Evolutionary conservation across 225 moss, liverwort and hornwort genomes (phyloP), one percentile per base, ranked within the genome.

Genomic region (Antitrichia curtipendula): DNA sequence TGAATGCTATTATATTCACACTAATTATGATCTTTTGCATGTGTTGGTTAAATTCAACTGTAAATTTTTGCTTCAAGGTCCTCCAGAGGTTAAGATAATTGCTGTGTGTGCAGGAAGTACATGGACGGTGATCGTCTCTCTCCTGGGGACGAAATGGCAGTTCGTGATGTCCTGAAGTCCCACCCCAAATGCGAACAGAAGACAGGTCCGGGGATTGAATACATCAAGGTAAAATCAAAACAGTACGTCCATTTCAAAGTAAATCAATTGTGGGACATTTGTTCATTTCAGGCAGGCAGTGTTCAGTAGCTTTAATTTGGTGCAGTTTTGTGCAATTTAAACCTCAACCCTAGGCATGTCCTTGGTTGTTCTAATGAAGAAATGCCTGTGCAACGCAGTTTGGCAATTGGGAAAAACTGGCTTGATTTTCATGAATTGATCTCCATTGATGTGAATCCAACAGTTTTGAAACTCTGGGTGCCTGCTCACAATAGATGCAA

Each of bases 201-300:
- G 86, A 77, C 85, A 36, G 95, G 95, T 28, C 85, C 90, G 17
- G 95, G 95, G 52, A 85, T 95, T 29, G 91, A 88, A 36, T 90
- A 86, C 85, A 68, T 97, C 75, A 95, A 96, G 95, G 97, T 97
- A 61, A 24, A 41, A 23, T 47, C 81, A 34, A 34, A 81, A 21
- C 63, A 34, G 15, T 15, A 5, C 12, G 8, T 45, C 7, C 7
- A 50, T 3, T 17, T 64, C 17, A 27, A 58, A 29, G 41, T 58
- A 28, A 28, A 58, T 58, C 78, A 78, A 57, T 12, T 58, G 41
- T 7, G 58, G 41, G 17, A 12, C 8, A 40, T 25, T 18, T 11
- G 54, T 80, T 60, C 22, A 31, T 14, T 57, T 43, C 41, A 43
- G 32, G 58, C 58, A 58, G 43, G 13, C 31, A 60, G 21, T 29